phyloP scores from a whole-genome alignment of 352 stramenopile genomes.

The Hyaloperonospora arabidopsidis region DNA sequence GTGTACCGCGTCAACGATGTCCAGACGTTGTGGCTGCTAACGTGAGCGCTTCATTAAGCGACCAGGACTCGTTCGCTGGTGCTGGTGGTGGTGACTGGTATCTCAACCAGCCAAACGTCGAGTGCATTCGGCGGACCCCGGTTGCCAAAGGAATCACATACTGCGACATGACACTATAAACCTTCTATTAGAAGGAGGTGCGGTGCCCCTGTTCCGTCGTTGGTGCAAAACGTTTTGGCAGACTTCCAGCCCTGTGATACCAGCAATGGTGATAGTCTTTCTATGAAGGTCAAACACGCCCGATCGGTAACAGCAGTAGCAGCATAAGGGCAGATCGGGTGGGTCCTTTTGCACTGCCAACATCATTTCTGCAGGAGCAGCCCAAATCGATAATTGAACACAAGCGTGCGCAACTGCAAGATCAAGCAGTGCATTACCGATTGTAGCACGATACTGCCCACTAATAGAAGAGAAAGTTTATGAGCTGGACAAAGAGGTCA shows the following conservation, averaged over 20 bases:
- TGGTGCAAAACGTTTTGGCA: constrained; percentile 59
- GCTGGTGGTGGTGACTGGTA: background rate
- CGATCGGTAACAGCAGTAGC: background rate
- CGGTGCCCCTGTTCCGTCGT: constrained; percentile 35
- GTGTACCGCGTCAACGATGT: constrained; percentile 2
- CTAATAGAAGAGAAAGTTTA: constrained; percentile 77
- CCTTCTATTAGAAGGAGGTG: constrained; percentile 1
- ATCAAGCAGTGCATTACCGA: constrained; percentile 6
- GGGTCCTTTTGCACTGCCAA: background rate
- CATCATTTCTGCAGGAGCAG: constrained; percentile 9
- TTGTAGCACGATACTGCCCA: constrained; percentile 33
- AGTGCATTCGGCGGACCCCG: constrained; percentile 7
- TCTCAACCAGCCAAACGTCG: constrained; percentile 1
- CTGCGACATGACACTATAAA: background rate
- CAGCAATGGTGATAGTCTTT: background rate
- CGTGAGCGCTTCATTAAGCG: background rate
- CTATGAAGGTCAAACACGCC: constrained; percentile 6
- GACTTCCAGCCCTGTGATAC: constrained; percentile 8
- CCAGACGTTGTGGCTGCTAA: constrained; percentile 4
- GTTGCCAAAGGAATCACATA: constrained; percentile 1
- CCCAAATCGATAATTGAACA: constrained; percentile 24
- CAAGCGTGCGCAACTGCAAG: constrained; percentile 10
- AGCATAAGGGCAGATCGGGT: background rate
- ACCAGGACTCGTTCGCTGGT: constrained; percentile 5
- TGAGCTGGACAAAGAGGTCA: constrained; percentile 80